Evolutionary conservation across 805 yeast species (phyloP), one percentile per base, ranked within the genome.

Genomic region (Isabelozyma rhagii): DNA sequence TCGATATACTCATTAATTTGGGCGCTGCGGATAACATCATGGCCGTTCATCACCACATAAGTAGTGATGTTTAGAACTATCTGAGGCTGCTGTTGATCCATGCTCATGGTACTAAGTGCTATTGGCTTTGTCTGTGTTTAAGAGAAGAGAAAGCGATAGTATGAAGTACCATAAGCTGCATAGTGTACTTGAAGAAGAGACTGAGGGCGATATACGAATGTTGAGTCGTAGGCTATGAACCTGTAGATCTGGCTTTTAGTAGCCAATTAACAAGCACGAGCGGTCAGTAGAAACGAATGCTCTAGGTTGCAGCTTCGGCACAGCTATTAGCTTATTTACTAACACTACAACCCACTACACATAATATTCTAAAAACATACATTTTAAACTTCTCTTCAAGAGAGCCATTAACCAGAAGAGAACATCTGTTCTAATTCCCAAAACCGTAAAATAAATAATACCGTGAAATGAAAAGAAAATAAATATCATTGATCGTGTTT

Each of bases 21-120:
- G 79, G 78, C 80, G 74, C 71, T 76, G 82, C 67, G 80, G 81
- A 78, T 50, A 72, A 74, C 77, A 68, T 71, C 79, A 74, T 65
- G 77, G 79, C 71, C 70, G 52, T 55, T 50, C 36, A 31, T 59
- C 79, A 75, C 81, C 80, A 74, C 81, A 71, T 66, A 31, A 59
- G 56, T 68, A 69, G 67, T 76, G 79, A 69, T 72, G 77, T 67
- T 54, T 52, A 46, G 45, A 31, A 53, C 44, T 44, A 52, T 61
- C 74, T 69, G 75, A 69, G 74, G 72, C 71, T 69, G 75, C 61
- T 5, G 27, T 9, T 41, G 39, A 21, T 21, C 25, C 25, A 21
- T 21, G 25, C 6, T 21, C 25, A 21, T 21, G 25, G 25, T 21
- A 21, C 25, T 4, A 21, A 21, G 25, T 21, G 25, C 25, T 15